Base-by-base conservation (phyloP, 192 early-diverging fungal species). In the Backusella liffmaniae region DNA sequence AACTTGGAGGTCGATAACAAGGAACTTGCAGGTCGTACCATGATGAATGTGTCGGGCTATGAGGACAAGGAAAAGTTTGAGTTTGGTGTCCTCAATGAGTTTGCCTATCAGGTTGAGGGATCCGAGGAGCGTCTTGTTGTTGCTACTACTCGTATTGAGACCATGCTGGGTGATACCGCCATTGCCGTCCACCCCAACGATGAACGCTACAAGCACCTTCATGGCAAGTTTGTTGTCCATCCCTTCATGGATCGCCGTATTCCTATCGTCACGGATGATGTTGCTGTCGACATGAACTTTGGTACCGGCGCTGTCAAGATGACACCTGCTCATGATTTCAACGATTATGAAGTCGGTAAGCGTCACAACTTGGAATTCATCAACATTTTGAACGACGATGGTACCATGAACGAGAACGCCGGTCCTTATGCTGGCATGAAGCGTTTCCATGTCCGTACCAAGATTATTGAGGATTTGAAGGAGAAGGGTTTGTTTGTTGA, bases 281-380 rank as follows among this genome's bases (percentile, higher is more conserved):
- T 92, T 74, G 88, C 90, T 71, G 96, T 95, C 46, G 96, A 98
- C 76, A 93, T 93, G 88, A 89, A 88, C 5, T 98, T 97, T 79
- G 97, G 98, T 83, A 98, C 98, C 36, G 98, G 98, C 81, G 96
- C 96, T 74, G 98, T 99, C 74, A 99, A 99, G 86, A 97, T 99
- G 73, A 99, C 98, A 0, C 98, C 98, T 2, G 96, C 98, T 26
- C 98, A 99, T 82, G 98, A 99, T 84, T 88, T 89, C 75, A 97
- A 98, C 87, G 98, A 99, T 90, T 98, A 94, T 75, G 91, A 91
- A 75, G 93, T 97, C 67, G 98, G 97, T 76, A 97, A 98, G 86
- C 92, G 98, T 34, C 92, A 98, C 79, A 91, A 92, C 70, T 87
- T 98, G 23, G 89, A 94, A 82, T 97, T 98, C 72, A 98, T 99